Evolutionary conservation across 2,329 filamentous ascomycete genomes (phyloP), one percentile per base, ranked within the genome.

Genomic region (Falciphora oryzae): DNA sequence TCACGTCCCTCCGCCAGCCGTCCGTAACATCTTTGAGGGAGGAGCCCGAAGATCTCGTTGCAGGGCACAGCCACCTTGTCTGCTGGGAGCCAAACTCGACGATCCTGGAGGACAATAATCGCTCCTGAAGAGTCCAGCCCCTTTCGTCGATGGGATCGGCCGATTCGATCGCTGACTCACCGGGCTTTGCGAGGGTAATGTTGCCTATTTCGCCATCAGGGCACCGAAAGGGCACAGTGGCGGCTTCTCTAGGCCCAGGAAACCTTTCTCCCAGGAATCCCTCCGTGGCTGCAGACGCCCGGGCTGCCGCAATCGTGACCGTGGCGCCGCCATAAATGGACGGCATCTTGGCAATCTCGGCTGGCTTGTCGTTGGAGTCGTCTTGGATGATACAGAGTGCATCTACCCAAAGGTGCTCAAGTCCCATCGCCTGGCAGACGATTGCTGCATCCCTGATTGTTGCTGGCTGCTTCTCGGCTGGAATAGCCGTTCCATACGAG

Each of bases 51-150:
- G 22, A 22, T 22, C 10, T 22, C 11, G 22, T 22, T 22, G 11
- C 44, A 22, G 11, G 44, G 44, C 44, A 50, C 44, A 22, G 22
- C 44, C 44, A 50, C 44, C 22, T 50, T 10, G 44, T 50, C 44
- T 50, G 44, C 44, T 22, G 10, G 44, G 44, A 14, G 29, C 16
- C 50, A n/a, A 57, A 63, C n/a, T 63, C 44, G 31, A 63, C 16
- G n/a, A 63, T 32, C 18, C 61, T 44, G 50, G 18, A n/a, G 29
- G 61, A 63, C 10, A 57, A 53, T 16, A 57, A 27, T 27, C 50
- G 50, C 53, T 63, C 61, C 61, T 63, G 61, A 14, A 63, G 32
- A 11, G 53, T 38, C 61, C 61, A 63, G 11, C 61, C 61, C 25
- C 61, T 32, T 16, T 8, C 25, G 38, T 50, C 44, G 44, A 50